These are phyloP conservation scores for Marasmius sp. DNA, from an alignment of 1,284 basidiomycete genomes.

Conservation along the genomic window DNA sequence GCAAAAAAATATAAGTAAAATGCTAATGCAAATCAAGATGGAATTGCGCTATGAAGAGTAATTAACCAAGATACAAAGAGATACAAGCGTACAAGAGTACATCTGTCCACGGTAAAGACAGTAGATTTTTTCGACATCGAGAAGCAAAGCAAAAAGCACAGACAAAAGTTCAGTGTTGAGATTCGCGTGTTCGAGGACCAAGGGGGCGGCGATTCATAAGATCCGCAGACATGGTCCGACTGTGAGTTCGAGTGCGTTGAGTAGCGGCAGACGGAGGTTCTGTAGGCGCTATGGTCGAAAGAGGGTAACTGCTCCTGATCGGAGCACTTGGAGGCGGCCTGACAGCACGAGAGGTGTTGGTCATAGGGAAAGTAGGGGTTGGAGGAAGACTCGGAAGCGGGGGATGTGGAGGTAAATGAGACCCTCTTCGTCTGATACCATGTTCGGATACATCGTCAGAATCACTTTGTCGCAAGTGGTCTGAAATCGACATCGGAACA, in stretches of 20 bases:
- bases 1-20: neutral
- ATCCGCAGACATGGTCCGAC: neutral
- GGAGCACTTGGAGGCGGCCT: neutral
- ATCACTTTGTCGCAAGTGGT: conserved; percentile 56
- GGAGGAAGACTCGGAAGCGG: conserved; percentile 40
- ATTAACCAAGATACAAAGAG: no score
- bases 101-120: neutral
- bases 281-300: neutral
- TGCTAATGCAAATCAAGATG: neutral
- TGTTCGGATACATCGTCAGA: conserved; percentile 42
- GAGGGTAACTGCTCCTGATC: neutral
- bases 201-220: neutral
- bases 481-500: conserved; percentile 66
- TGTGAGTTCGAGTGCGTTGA: neutral
- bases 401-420: conserved; percentile 49
- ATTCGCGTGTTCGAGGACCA: neutral
- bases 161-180: neutral
- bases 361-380: conserved; percentile 9
- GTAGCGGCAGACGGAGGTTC: neutral
- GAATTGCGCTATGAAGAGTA: no score
- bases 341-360: neutral
- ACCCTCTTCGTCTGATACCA: conserved; percentile 31
- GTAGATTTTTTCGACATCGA: no score
- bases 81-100: no score
- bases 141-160: neutral